Percentiles rank a stretch among this genome's conserved stretches.
These are phyloP conservation scores for Dothistroma pini DNA, from an alignment of 2,329 filamentous ascomycete genomes.

Conservation along the genomic window DNA sequence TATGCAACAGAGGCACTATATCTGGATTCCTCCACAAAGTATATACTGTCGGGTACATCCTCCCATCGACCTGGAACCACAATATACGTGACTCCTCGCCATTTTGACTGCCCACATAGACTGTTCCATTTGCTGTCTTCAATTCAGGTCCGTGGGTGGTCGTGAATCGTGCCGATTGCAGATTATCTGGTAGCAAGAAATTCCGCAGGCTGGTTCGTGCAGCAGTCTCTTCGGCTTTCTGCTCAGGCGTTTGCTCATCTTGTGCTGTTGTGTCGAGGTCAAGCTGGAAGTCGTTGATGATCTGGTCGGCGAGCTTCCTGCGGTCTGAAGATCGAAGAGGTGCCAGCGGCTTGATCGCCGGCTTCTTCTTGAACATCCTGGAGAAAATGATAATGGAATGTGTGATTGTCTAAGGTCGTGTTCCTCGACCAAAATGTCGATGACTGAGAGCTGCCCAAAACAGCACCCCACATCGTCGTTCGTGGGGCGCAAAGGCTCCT, in stretches of 20 bases:
- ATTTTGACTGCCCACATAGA: conserved; percentile 60
- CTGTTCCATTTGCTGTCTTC: conserved; percentile 58
- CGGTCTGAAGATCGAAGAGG: conserved; percentile 65
- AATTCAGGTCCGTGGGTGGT: conserved; percentile 62
- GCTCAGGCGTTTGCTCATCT: conserved; percentile 38
- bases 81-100: conserved; percentile 57
- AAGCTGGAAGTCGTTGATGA: conserved; percentile 60
- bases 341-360: conserved; percentile 60
- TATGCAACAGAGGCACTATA: conserved; percentile 61
- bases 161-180: conserved; percentile 60
- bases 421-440: neutral
- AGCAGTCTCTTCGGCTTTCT: conserved; percentile 43
- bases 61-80: conserved; percentile 62
- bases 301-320: conserved; percentile 62
- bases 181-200: conserved; percentile 60
- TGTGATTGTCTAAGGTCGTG: neutral
- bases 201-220: conserved; percentile 53
- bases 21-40: conserved; percentile 62
- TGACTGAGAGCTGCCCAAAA: neutral
- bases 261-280: conserved; percentile 16
- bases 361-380: conserved; percentile 40
- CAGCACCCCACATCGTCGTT: neutral
- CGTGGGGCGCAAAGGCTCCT: neutral
- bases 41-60: conserved; percentile 56
- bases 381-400: neutral